Evolutionary conservation across 331 rosid species (phyloP), one percentile per base, ranked within the genome.

Genomic region (Ulmus americana): DNA sequence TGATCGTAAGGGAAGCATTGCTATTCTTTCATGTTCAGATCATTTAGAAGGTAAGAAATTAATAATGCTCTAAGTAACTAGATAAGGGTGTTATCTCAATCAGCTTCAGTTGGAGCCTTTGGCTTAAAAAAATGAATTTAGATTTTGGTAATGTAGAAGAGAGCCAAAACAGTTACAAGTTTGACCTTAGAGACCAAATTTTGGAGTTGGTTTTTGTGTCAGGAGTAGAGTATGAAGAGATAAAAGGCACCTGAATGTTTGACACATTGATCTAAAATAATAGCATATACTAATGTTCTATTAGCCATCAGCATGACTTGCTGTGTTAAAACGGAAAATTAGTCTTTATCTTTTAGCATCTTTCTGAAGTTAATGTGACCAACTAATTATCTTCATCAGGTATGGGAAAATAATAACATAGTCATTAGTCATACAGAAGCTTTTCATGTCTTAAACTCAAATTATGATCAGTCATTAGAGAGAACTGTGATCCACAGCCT

Each of bases 1-100:
- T 6, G 98, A 92, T 79, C 96, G 95, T n/a, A 86, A 85, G 83
- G 98, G 98, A 71, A 80, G 95, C 83, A 80, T 88, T 62, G 90
- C 94, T 70, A 82, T 92, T 67, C 82, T 92, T 69, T 83, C 88
- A 64, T 82, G 81, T 74, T 73, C 95, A 58, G 86, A 81, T 79
- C 81, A 80, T 59, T 74, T 82, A 75, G 95, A 88, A 85, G 90
- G 98, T 89, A 78, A 67, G 57, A 49, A 20, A 55, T 45, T 65
- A 52, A 14, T 62, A 60, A 60, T 70, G 66, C 45, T 53, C 60
- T 18, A 46, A 39, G 64, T 49, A 42, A 45, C 20, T 48, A 51
- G 54, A 39, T 20, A 48, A 28, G 39, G 50, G 15, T 48, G n/a
- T 38, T 13, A 40, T 47, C 39, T 39, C 43, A 48, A 1, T 46